These are phyloP conservation scores for Trametes villosa DNA, from an alignment of 768 basidiomycete genomes.

Conservation along the genomic window DNA sequence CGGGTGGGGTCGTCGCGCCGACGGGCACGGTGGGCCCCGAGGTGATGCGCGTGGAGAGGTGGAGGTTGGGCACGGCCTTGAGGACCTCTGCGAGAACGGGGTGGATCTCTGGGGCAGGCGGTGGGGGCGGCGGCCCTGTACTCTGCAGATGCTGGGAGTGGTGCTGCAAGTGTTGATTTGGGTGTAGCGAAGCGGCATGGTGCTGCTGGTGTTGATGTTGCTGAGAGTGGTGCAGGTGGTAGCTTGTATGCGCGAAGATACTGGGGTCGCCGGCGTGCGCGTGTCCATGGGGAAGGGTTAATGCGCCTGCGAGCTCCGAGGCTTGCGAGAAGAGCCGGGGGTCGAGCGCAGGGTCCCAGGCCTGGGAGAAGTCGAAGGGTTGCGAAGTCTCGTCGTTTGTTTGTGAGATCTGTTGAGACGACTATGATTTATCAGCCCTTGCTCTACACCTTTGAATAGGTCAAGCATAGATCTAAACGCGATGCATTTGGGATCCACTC, in stretches of 20 bases:
- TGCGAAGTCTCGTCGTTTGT: neutral
- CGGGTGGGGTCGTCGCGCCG: neutral
- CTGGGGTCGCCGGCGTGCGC: neutral
- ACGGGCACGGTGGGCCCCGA: constrained; percentile 23
- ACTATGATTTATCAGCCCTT: neutral
- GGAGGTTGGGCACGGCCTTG: constrained; percentile 16
- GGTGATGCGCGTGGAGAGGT: constrained; percentile 20
- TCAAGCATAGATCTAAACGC: no score
- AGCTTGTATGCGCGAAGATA: neutral
- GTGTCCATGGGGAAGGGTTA: constrained; percentile 40
- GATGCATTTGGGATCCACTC: no score
- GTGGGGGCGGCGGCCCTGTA: constrained; percentile 12
- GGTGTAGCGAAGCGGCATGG: neutral
- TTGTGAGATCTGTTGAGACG: neutral
- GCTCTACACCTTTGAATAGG: neutral
- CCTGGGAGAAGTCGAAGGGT: constrained; percentile 17
- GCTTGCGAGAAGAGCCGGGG: constrained; percentile 37
- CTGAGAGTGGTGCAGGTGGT: neutral
- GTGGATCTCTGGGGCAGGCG: constrained; percentile 12
- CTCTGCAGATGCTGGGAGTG: neutral
- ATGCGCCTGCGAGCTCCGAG: constrained; percentile 54
- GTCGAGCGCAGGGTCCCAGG: constrained; percentile 35
- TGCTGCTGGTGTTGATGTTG: neutral
- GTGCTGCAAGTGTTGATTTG: neutral
- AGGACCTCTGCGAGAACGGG: constrained; percentile 13